Percentiles rank a stretch among this genome's conserved stretches.
Evolutionary conservation across 2,329 filamentous ascomycete species (phyloP).

Genomic region (Geosmithia morbida): DNA sequence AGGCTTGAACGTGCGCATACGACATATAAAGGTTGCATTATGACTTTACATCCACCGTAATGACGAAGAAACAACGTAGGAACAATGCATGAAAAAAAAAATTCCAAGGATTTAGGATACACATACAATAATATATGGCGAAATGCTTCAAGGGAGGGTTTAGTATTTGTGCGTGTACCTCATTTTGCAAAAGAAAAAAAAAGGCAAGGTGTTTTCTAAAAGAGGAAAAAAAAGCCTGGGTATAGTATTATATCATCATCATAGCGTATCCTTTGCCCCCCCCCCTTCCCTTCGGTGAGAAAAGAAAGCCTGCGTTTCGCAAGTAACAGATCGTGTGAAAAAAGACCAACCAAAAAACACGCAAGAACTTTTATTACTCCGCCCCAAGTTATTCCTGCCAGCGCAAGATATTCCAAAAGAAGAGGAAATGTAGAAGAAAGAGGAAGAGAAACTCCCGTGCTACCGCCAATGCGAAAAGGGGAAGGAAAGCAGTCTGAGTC

Average conservation of each 20-base stretch:
- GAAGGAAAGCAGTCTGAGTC: neutral
- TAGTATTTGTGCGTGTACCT: neutral
- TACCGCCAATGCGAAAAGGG: neutral
- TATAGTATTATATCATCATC: neutral
- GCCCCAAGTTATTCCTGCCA: neutral
- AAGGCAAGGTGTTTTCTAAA: neutral
- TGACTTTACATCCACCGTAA: neutral
- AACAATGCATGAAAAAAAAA: neutral
- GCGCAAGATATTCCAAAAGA: neutral
- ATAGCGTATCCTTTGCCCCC: neutral
- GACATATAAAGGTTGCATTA: neutral
- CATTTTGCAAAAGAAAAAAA: neutral
- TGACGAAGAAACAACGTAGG: neutral
- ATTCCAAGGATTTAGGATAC: neutral
- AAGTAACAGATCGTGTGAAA: too few relatives aligned
- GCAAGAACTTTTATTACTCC: neutral
- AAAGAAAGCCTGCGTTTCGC: too few relatives aligned
- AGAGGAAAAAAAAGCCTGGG: too few relatives aligned
- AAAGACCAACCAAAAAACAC: neutral
- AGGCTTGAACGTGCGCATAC: slow-evolving; percentile 13
- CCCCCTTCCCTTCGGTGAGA: too few relatives aligned
- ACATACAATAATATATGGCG: neutral
- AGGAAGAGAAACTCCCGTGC: slow-evolving; percentile 2
- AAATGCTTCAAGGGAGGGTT: neutral
- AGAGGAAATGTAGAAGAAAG: too few relatives aligned